Percentiles rank a stretch among this genome's conserved stretches.
phyloP scores from a whole-genome alignment of 106 monocot species.

The Acorus gramineus region DNA sequence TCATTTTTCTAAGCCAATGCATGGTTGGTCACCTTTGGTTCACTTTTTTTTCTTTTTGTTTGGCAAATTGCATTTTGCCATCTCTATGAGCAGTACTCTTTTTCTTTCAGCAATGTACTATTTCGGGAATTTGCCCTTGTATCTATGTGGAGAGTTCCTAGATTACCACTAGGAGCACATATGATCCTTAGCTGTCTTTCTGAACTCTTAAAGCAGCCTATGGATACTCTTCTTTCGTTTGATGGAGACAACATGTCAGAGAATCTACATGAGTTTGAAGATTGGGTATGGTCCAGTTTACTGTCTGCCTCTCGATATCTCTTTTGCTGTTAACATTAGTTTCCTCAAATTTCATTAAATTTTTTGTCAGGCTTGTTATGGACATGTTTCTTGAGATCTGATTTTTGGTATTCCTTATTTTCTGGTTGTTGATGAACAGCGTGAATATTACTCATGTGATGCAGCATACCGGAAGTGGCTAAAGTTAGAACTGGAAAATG shows the following conservation, averaged over 20 bases:
- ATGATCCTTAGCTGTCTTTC: slow-evolving; percentile 85
- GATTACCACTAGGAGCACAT: slow-evolving; percentile 92
- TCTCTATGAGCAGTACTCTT: neutral
- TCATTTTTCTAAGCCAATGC: neutral
- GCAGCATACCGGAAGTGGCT: slow-evolving; percentile 95
- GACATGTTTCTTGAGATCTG: neutral
- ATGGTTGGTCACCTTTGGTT: neutral
- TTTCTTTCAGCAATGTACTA: slow-evolving; percentile 53
- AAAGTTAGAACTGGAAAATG: slow-evolving; percentile 75
- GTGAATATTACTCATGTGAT: slow-evolving; percentile 87
- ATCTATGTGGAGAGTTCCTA: slow-evolving; percentile 95
- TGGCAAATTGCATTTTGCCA: neutral
- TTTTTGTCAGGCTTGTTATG: no score
- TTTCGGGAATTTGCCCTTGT: slow-evolving; percentile 98
- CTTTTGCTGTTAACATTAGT: neutral
- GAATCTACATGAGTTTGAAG: slow-evolving; percentile 88
- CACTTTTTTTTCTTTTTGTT: neutral
- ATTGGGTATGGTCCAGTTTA: slow-evolving; percentile 58
- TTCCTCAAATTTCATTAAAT: neutral
- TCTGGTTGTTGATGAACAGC: slow-evolving; percentile 26
- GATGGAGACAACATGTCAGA: slow-evolving; percentile 50
- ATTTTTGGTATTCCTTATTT: neutral
- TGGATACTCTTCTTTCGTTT: slow-evolving; percentile 50
- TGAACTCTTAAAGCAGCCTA: slow-evolving; percentile 84
- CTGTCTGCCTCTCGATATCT: neutral